Evolutionary conservation across 2,329 filamentous ascomycete species (phyloP), one percentile per base, ranked within the genome.

Genomic region (Plectosphaerella cucumerina): DNA sequence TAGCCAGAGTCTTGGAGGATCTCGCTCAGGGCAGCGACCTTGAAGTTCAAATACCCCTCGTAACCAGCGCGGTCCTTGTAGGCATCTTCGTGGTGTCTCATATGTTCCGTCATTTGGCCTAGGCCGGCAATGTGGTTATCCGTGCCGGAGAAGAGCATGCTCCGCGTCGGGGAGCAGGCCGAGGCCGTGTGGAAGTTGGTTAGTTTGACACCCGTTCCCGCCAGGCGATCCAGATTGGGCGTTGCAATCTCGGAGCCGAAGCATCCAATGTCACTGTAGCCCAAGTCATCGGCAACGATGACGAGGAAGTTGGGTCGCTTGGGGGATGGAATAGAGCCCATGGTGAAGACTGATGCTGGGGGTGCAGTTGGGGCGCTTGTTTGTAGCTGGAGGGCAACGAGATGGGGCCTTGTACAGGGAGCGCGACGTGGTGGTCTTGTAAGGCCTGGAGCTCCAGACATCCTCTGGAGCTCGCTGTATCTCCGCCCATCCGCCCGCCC

Each of bases 121-220:
- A 83, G 65, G 1, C 80, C 72, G 5, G 73, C 73, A 47, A 77
- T 76, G 52, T 78, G 78, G 56, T 81, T 74, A 53, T 82, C 78
- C 1, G 79, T 83, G 8, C 80, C 80, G 0, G 78, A 80, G 69
- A 83, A 75, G 52, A 84, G 72, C 81, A 84, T 83, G 42, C 76
- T 72, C 39, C 80, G 64, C 4, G 76, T 80, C 5, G 80, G 81
- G 49, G 78, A 81, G 61, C 79, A 84, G 51, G 80, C 78, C 17
- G 80, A 75, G 1, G 80, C 80, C 1, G 78, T 76, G 55, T 84
- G 80, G 60, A 81, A 83, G 51, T 81, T 76, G 0, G 78, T 82
- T 53, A 82, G 76, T 2, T 77, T 72, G 12, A 83, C 59, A 10
- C 79, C 74, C 37, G 71, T 62, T 39, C 69, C 59, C 1, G 75